These are phyloP conservation scores for Senecio squalidus DNA, from an alignment of 140 eudicot species.

Conservation along the genomic window DNA sequence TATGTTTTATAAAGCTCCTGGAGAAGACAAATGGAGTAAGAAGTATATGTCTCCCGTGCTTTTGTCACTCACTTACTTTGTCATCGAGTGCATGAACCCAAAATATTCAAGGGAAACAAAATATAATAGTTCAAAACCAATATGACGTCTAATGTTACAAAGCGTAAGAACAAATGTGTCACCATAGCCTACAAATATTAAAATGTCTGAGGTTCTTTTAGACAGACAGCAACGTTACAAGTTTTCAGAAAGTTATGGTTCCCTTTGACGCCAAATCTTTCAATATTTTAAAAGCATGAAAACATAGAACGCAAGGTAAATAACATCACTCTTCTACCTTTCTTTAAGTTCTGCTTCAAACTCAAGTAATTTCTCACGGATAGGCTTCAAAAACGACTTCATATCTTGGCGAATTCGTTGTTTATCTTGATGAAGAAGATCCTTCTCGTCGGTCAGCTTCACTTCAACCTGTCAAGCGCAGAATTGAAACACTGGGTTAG, in stretches of 20 bases:
- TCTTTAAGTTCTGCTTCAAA: constrained; percentile 36
- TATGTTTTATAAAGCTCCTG: too few relatives aligned
- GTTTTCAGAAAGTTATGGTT: constrained; percentile 16
- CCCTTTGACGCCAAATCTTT: constrained; percentile 14
- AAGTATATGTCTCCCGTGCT: too few relatives aligned
- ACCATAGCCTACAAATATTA: background rate
- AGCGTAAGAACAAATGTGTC: background rate
- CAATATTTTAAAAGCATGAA: background rate
- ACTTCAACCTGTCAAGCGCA: constrained; percentile 24
- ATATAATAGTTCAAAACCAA: background rate
- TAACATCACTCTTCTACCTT: constrained; percentile 10
- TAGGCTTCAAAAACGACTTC: constrained; percentile 31
- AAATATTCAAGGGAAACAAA: background rate
- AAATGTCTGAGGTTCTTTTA: constrained; percentile 16
- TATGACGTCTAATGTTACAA: constrained; percentile 2
- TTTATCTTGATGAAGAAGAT: constrained; percentile 29
- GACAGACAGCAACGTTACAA: constrained; percentile 14
- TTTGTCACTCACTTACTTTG: too few relatives aligned
- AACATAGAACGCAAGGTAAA: constrained; percentile 3
- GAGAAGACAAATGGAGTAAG: too few relatives aligned
- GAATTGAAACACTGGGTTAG: background rate
- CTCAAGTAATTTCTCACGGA: constrained; percentile 31
- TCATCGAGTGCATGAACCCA: background rate
- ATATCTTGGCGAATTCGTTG: constrained; percentile 25
- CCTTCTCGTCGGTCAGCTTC: constrained; percentile 26